Evolutionary conservation across 176 grass and related monocot genomes (phyloP), one percentile per base, ranked within the genome.

Genomic region (Luzula sylvatica): DNA sequence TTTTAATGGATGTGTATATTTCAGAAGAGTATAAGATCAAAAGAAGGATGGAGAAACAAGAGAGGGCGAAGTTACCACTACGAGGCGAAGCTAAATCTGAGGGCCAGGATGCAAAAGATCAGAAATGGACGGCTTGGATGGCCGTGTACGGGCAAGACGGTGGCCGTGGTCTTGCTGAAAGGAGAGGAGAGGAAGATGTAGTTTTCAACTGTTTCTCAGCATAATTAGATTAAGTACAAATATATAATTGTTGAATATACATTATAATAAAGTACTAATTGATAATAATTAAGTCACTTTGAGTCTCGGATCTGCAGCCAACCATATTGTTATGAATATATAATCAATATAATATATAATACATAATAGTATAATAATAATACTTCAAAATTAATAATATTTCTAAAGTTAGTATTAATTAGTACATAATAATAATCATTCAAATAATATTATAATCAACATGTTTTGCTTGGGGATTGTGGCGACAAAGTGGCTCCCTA

Each of bases 1-100:
- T 12, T 38, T 20, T n/a, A 7, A 90, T 90, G 86, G 80, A 85
- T 63, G 80, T 92, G 86, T 92, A 92, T 66, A 85, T 92, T 46
- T 81, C 76, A 11, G 80, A 85, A 60, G 80, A 92, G 68, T 92
- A 77, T 61, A 67, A 74, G 72, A 45, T 12, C n/a, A 62, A 46
- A 65, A 75, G 80, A 55, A 75, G 72, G 22, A 78, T 53, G 9
- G 80, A 85, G 67, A 83, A 19, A 26, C 25, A 17, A 69, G 75
- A 66, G 40, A 53, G 63, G 53, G 64, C 38, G 14, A 41, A n/a
- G n/a, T n/a, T n/a, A n/a, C n/a, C n/a, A n/a, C n/a, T 52, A 44
- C 32, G 32, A 22, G 38, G 35, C 3, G 12, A 43, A 7, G 44
- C 12, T 12, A 29, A 67, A 67, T 54, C 46, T 1, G 9, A 54